Evolutionary conservation across 305 asterid species (phyloP).

Genomic region (Striga hermonthica): DNA sequence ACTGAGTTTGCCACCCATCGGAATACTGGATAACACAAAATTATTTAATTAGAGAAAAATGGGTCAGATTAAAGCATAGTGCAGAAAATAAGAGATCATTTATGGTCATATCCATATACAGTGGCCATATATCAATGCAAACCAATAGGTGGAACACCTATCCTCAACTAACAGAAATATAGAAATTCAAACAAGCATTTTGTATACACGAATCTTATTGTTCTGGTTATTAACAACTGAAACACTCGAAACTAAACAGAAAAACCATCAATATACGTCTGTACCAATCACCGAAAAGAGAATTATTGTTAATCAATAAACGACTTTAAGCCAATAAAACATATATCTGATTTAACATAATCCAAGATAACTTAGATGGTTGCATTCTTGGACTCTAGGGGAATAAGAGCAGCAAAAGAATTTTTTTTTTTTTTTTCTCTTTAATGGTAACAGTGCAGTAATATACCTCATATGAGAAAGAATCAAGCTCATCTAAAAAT

Average conservation of each 20-base stretch:
- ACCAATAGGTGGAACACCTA: conserved; percentile 15
- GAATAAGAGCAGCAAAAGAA: not conserved
- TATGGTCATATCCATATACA: conserved; percentile 15
- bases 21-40: conserved; percentile 48
- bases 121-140: conserved; percentile 13
- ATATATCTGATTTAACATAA: not conserved
- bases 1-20: conserved; percentile 79
- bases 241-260: conserved; percentile 17
- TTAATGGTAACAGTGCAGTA: not conserved
- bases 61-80: conserved; percentile 15
- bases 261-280: conserved; percentile 4
- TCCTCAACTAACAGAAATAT: conserved; percentile 3
- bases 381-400: conserved; percentile 19
- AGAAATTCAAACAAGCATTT: too few relatives aligned
- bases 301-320: conserved; percentile 21
- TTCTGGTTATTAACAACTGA: not conserved
- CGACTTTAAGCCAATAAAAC: conserved; percentile 2
- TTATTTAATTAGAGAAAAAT: conserved; percentile 29
- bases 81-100: conserved; percentile 25
- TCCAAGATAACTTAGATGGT: conserved; percentile 18
- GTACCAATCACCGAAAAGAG: conserved; percentile 12
- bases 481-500: conserved; percentile 56
- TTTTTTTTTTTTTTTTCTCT: not conserved
- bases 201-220: conserved; percentile 14
- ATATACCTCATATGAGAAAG: conserved; percentile 58